Conservation (phyloP, 345 rosid genomes). For the Euphorbia lathyris region DNA sequence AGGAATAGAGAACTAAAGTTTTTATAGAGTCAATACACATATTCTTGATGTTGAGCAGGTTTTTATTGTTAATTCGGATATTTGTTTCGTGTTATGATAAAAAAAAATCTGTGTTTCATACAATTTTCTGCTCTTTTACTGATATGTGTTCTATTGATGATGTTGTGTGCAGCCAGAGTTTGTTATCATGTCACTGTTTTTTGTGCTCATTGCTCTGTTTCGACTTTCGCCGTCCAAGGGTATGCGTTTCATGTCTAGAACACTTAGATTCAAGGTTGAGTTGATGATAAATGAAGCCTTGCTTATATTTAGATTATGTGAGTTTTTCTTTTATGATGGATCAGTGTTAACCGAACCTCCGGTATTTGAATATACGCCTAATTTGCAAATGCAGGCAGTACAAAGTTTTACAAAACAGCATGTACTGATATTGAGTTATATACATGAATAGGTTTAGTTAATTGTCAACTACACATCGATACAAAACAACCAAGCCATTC, state of each 20-base stretch:
- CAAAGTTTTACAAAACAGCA: no score
- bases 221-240: background rate
- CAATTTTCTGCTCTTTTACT: background rate
- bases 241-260: background rate
- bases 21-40: background rate
- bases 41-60: background rate
- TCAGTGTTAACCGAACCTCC: no score
- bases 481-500: no score
- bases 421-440: background rate
- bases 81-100: background rate
- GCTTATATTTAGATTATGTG: background rate
- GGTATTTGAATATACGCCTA: no score
- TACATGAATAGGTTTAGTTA: background rate
- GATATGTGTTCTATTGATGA: background rate
- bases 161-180: background rate
- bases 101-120: background rate
- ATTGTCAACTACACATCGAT: no score
- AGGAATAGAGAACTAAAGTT: slow-evolving; percentile 2
- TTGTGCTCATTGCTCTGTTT: background rate
- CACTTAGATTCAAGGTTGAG: background rate
- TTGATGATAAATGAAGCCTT: background rate
- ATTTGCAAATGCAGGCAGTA: no score
- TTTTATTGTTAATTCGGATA: background rate
- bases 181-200: no score
- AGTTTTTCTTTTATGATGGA: background rate